phyloP scores from a whole-genome alignment of 2,329 filamentous ascomycete genomes.

The Colletotrichum siamense region DNA sequence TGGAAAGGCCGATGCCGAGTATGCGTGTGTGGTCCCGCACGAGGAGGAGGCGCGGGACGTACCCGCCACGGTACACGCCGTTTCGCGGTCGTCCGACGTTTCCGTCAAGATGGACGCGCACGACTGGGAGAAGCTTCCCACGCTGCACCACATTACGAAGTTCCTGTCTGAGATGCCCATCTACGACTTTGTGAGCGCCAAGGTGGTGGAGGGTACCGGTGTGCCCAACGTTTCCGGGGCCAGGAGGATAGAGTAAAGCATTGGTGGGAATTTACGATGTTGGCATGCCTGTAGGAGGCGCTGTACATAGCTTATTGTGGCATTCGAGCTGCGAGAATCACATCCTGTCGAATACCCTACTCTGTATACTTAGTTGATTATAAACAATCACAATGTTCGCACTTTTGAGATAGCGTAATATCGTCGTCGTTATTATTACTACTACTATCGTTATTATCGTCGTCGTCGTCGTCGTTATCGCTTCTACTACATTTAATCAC shows the following conservation, averaged over 20 bases:
- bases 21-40: slow-evolving; percentile 46
- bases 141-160: slow-evolving; percentile 62
- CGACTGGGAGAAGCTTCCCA: slow-evolving; percentile 62
- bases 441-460: too few relatives aligned
- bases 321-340: neutral
- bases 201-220: slow-evolving; percentile 59
- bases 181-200: slow-evolving; percentile 60
- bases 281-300: neutral
- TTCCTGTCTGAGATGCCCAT: slow-evolving; percentile 61
- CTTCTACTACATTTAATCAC: too few relatives aligned
- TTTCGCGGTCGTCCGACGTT: slow-evolving; percentile 38
- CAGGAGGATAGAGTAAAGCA: slow-evolving; percentile 11
- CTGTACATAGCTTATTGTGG: neutral
- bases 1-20: slow-evolving; percentile 59
- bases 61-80: slow-evolving; percentile 31
- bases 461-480: too few relatives aligned
- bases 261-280: neutral
- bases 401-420: neutral
- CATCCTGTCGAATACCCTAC: neutral
- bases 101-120: slow-evolving; percentile 54
- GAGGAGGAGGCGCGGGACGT: slow-evolving; percentile 38
- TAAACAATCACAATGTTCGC: too few relatives aligned
- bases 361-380: neutral
- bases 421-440: too few relatives aligned
- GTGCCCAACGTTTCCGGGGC: slow-evolving; percentile 49